Conservation (phyloP, 2,329 filamentous ascomycete genomes). For the Neonectria punicea region DNA sequence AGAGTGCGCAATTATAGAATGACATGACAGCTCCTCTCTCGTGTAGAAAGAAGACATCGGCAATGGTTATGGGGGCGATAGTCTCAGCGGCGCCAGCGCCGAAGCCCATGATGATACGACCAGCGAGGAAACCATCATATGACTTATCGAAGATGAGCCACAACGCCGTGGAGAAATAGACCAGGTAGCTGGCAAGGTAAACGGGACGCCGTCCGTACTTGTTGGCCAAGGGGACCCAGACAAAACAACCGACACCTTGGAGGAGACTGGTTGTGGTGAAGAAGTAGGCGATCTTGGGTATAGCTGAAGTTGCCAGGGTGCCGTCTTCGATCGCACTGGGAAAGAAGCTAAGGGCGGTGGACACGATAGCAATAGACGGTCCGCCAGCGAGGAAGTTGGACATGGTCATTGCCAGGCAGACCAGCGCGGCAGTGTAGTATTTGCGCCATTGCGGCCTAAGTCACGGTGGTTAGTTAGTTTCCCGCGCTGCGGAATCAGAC, state of each 20-base stretch:
- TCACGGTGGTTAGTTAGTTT: conserved; percentile 23
- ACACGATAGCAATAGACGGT: conserved; percentile 61
- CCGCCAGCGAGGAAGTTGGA: conserved; percentile 68
- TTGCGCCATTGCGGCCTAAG: conserved; percentile 57
- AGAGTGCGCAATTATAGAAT: conserved; percentile 54
- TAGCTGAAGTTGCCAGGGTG: conserved; percentile 44
- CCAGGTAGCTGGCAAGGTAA: conserved; percentile 55
- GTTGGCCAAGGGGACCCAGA: conserved; percentile 59
- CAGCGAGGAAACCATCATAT: conserved; percentile 56
- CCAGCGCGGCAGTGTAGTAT: conserved; percentile 59
- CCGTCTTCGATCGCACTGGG: conserved; percentile 46
- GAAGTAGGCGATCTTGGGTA: conserved; percentile 61
- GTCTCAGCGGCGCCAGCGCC: conserved; percentile 64
- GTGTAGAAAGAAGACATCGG: conserved; percentile 67
- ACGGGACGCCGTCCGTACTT: conserved; percentile 57
- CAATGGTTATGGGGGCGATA: conserved; percentile 61
- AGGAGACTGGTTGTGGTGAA: conserved; percentile 62
- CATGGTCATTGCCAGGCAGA: conserved; percentile 64
- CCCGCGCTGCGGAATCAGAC: conserved; percentile 23
- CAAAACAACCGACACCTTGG: conserved; percentile 49
- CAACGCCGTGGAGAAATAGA: conserved; percentile 54
- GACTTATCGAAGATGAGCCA: conserved; percentile 56
- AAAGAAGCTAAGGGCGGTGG: conserved; percentile 59
- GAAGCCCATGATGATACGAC: conserved; percentile 63
- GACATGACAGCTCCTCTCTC: conserved; percentile 64